phyloP scores from a whole-genome alignment of 2,329 filamentous ascomycete species.

The Neonectria hederae region DNA sequence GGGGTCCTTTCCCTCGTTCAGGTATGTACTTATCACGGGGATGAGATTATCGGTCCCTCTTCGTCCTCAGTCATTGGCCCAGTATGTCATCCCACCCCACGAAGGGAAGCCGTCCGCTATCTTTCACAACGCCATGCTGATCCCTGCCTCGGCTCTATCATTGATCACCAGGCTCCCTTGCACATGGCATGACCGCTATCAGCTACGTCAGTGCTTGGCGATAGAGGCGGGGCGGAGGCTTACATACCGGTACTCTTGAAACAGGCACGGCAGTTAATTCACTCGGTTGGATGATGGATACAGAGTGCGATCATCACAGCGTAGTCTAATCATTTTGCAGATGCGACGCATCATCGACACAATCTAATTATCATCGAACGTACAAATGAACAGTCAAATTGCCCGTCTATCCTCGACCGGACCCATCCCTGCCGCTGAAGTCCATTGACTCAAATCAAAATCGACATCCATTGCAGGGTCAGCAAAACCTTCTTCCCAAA shows the following conservation, averaged over 20 bases:
- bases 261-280: not conserved
- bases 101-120: not conserved
- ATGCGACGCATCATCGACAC: no score
- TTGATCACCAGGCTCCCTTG: not conserved
- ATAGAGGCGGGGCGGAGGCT: no score
- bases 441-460: constrained; percentile 45
- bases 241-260: no score
- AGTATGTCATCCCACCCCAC: not conserved
- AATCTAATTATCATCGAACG: no score
- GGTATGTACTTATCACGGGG: not conserved
- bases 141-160: not conserved
- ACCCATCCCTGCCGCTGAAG: not conserved
- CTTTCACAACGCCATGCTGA: not conserved
- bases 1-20: not conserved
- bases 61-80: not conserved
- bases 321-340: no score
- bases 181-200: not conserved
- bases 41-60: not conserved
- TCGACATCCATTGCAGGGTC: constrained; percentile 47
- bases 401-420: constrained; percentile 5
- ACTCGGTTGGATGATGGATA: no score
- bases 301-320: no score
- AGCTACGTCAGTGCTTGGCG: not conserved
- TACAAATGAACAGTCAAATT: not conserved
- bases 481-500: constrained; percentile 52